phyloP scores from a whole-genome alignment of 106 monocot species.

The Dioscorea alata region DNA sequence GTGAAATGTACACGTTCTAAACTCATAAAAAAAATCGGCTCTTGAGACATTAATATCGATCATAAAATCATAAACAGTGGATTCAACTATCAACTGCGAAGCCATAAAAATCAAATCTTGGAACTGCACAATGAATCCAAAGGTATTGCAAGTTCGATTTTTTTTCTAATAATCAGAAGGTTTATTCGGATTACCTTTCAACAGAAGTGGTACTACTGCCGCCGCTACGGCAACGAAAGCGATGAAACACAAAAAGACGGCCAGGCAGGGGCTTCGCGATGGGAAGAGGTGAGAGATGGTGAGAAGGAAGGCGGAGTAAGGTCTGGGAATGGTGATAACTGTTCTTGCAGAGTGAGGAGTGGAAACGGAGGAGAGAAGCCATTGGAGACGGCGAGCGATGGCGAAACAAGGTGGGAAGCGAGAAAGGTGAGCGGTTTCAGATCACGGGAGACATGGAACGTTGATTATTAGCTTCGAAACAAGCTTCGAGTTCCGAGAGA shows the following conservation, averaged over 20 bases:
- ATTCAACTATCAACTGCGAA: too few species aligned
- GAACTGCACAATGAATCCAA: too few species aligned
- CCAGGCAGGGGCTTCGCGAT: too few species aligned
- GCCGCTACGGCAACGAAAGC: slow-evolving; percentile 5
- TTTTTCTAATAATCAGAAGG: neutral
- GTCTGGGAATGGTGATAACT: neutral
- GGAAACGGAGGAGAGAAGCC: slow-evolving; percentile 11
- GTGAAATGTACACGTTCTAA: neutral
- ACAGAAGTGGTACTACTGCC: slow-evolving; percentile 8
- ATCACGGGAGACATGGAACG: neutral
- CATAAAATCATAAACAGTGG: too few species aligned
- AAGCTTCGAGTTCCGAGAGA: too few species aligned
- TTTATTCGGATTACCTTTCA: slow-evolving; percentile 15
- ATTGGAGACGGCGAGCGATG: neutral
- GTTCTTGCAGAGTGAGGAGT: neutral
- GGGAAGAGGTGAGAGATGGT: neutral
- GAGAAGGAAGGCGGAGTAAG: neutral
- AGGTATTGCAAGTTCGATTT: neutral
- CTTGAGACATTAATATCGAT: too few species aligned
- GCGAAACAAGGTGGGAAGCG: neutral
- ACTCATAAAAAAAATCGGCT: neutral
- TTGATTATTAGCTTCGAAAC: too few species aligned
- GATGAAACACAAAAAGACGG: neutral
- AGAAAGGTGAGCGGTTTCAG: neutral
- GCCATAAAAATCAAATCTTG: too few species aligned